Conservation (phyloP, 2,329 filamentous ascomycete species). For the Fulvia fulva region DNA sequence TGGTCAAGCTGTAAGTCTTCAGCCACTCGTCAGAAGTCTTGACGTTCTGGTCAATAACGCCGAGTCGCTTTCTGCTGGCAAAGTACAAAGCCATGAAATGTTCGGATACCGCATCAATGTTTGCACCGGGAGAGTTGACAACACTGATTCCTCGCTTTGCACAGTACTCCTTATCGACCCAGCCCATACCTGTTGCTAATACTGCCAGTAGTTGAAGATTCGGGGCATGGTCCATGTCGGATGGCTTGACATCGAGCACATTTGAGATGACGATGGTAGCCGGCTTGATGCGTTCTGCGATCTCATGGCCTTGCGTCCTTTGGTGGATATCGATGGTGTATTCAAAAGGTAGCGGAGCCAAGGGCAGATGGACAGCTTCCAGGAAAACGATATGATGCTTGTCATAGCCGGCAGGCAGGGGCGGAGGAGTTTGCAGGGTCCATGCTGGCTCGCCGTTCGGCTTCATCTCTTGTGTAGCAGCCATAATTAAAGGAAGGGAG, state of each 20-base stretch:
- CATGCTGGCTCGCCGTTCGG: constrained; percentile 2
- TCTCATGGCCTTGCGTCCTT: constrained; percentile 30
- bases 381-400: constrained; percentile 24
- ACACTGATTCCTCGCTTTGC: constrained; percentile 15
- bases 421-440: constrained; percentile 13
- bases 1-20: constrained; percentile 14
- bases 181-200: constrained; percentile 22
- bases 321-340: constrained; percentile 19
- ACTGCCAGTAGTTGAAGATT: constrained; percentile 19
- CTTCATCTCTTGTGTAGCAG: not conserved
- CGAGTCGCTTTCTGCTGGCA: constrained; percentile 17
- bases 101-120: constrained; percentile 21
- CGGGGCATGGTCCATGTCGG: constrained; percentile 21
- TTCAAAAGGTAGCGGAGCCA: constrained; percentile 15
- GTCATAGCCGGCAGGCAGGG: constrained; percentile 15
- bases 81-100: constrained; percentile 20
- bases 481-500: not conserved
- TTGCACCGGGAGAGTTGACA: constrained; percentile 17
- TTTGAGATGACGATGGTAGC: constrained; percentile 23
- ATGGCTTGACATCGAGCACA: constrained; percentile 16
- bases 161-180: constrained; percentile 22
- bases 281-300: constrained; percentile 18
- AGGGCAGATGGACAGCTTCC: constrained; percentile 18
- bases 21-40: constrained; percentile 20
- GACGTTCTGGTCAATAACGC: constrained; percentile 14